Percentiles rank a stretch among this genome's conserved stretches.
These are phyloP conservation scores for Globisporangium echinulatum DNA, from an alignment of 352 stramenopile genomes.

Conservation along the genomic window DNA sequence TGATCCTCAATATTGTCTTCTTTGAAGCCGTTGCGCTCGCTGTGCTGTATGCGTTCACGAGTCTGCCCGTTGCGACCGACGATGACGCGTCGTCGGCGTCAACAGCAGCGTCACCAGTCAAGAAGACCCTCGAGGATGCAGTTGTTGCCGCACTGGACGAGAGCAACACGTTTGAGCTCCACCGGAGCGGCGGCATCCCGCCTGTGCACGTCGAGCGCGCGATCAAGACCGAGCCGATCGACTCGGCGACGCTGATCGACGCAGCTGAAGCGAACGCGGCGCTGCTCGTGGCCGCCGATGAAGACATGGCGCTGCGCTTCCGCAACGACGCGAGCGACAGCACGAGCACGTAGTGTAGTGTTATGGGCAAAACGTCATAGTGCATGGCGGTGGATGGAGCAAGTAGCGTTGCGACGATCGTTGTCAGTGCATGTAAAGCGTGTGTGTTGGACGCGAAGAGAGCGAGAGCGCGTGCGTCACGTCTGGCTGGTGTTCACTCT, in stretches of 20 bases:
- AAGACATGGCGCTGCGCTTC: slow-evolving; percentile 22
- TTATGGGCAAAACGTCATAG: background rate
- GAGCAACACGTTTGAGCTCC: slow-evolving; percentile 18
- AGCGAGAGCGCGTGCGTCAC: too few species aligned
- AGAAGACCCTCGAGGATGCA: background rate
- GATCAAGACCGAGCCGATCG: slow-evolving; percentile 31
- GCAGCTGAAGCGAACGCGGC: slow-evolving; percentile 11
- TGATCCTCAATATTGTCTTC: slow-evolving; percentile 78
- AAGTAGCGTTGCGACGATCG: too few species aligned
- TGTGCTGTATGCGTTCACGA: slow-evolving; percentile 64
- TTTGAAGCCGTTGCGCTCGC: slow-evolving; percentile 56
- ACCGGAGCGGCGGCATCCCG: slow-evolving; percentile 21
- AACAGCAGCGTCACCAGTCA: background rate
- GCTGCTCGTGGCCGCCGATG: slow-evolving; percentile 14
- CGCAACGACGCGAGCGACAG: background rate
- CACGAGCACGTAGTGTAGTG: too few species aligned
- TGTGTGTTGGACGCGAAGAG: too few species aligned
- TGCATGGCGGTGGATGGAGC: background rate
- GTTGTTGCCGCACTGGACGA: slow-evolving; percentile 11
- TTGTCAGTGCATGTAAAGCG: too few species aligned
- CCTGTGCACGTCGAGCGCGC: slow-evolving; percentile 26
- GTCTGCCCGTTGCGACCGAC: slow-evolving; percentile 25
- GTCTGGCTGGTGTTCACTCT: too few species aligned
- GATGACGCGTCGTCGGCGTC: background rate
- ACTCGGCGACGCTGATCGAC: slow-evolving; percentile 18